These are phyloP conservation scores for Carex kokanica DNA, from an alignment of 176 grass and related monocot genomes.

Conservation along the genomic window DNA sequence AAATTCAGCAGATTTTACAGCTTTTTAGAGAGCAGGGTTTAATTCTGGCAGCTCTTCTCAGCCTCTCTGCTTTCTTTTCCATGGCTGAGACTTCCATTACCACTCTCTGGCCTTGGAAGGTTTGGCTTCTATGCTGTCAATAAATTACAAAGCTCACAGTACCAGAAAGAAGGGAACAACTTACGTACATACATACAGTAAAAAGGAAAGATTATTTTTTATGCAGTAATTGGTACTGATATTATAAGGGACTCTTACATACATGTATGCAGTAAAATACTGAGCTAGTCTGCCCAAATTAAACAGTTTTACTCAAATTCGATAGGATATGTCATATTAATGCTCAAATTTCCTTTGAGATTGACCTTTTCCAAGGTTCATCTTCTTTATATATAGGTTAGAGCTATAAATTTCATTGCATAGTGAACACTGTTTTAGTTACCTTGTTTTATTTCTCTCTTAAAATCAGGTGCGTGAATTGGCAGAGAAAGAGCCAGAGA, in stretches of 20 bases:
- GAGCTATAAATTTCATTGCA: neutral
- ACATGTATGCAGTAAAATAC: neutral
- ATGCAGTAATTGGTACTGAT: neutral
- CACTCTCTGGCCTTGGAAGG: conserved; percentile 99
- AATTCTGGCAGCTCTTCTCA: conserved; percentile 49
- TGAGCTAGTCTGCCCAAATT: neutral
- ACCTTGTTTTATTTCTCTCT: conserved; percentile 22
- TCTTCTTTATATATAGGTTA: neutral
- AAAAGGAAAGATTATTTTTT: neutral
- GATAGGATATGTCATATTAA: neutral
- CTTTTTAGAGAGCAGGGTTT: conserved; percentile 78
- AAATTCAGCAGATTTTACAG: conserved; percentile 53
- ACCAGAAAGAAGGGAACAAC: neutral
- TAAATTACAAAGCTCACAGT: neutral
- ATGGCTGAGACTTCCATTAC: conserved; percentile 98
- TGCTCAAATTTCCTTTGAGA: neutral
- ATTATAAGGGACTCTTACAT: neutral
- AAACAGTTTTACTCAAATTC: neutral
- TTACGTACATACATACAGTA: neutral
- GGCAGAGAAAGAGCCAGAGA: conserved; percentile 95
- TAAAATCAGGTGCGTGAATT: conserved; percentile 63
- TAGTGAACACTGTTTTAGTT: neutral
- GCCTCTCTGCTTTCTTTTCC: conserved; percentile 96
- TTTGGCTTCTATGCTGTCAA: conserved; percentile 22
- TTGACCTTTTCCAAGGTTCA: neutral